Base-by-base conservation (phyloP, 2,329 filamentous ascomycete genomes). In the Trichoderma sp. region DNA sequence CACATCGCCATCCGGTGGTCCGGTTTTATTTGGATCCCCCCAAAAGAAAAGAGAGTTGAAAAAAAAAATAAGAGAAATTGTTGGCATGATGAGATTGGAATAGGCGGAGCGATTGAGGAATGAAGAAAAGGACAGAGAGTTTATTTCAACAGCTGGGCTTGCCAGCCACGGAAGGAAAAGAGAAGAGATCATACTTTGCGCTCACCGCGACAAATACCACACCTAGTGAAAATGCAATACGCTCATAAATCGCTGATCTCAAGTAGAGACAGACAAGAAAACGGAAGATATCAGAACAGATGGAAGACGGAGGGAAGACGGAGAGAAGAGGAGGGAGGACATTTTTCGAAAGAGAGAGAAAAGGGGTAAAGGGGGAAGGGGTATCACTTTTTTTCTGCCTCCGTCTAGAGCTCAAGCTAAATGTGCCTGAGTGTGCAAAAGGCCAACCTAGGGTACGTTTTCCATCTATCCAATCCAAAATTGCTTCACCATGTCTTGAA, bases 331-430 rank as follows among this genome's bases (percentile, higher is more conserved):
- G 18, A 14, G 30, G 24, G 24, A 28, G 24, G 26, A 24, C 5
- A 7, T 14, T 53, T 24, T 43, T 8, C 5, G 21, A 8, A 6
- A 39, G 36, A 15, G n/a, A 47, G 34, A 26, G 53, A 43, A 47
- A 51, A 11, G 65, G 15, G 60, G 12, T 12, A 43, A 62, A 62
- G 26, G 34, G 68, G 34, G 32, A 39, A 72, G 71, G 57, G 71
- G 71, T 72, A 72, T 72, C 66, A 43, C 71, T 53, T 56, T 72
- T 36, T 62, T 71, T 65, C 57, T 71, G 66, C 61, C 58, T 72
- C 64, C 57, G 21, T 69, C 64, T 65, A 69, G 21, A 56, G 30
- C 62, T 61, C 56, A 62, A 71, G 53, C 56, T 36, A 62, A 66
- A 61, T 30, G 39, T n/a, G 62, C 62, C 39, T 24, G 56, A 53